Percentiles rank a stretch among this genome's conserved stretches.
Conservation (phyloP, 179 eudicot species). For the Nepenthes alata region DNA sequence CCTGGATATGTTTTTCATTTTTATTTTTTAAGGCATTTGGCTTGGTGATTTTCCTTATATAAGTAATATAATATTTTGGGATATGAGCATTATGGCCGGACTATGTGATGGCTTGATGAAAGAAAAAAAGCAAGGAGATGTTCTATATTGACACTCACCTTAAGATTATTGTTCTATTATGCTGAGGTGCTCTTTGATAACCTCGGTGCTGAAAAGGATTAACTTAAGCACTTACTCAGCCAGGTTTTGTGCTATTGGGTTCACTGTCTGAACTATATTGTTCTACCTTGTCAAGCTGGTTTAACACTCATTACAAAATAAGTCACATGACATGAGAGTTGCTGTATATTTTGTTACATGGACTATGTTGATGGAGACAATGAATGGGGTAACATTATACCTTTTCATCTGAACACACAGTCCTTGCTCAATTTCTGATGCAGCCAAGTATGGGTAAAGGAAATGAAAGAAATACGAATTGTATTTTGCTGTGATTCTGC, state of each 20-base stretch:
- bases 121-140: no score
- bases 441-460: not conserved
- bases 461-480: not conserved
- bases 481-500: not conserved
- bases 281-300: not conserved
- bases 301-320: no score
- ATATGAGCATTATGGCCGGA: no score
- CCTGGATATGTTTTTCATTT: not conserved
- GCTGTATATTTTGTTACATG: not conserved
- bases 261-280: not conserved
- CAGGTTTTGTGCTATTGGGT: not conserved
- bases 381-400: no score
- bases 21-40: no score
- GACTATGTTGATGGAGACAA: not conserved
- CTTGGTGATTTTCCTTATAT: no score
- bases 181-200: constrained; percentile 1
- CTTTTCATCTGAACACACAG: no score
- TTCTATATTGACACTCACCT: no score
- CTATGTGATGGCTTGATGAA: no score
- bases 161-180: not conserved
- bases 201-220: not conserved
- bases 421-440: no score
- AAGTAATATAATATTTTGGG: no score
- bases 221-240: not conserved
- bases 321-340: not conserved